Conservation (phyloP, 306 rosid species). For the Fragaria iinumae region DNA sequence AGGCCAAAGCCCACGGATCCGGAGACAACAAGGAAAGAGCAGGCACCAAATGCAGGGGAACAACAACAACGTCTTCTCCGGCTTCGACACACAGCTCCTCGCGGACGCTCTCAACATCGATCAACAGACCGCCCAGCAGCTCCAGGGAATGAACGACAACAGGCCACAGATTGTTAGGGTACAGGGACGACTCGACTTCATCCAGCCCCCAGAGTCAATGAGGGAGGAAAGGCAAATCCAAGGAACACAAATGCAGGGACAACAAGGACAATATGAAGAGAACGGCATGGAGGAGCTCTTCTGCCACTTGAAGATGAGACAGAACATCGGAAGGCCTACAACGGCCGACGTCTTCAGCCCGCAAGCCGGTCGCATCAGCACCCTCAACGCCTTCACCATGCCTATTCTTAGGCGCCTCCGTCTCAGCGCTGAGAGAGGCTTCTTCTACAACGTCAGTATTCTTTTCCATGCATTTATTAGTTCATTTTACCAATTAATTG, state of each 20-base stretch:
- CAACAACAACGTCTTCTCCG: conserved; percentile 38
- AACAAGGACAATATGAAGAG: not conserved
- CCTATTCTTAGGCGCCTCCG: conserved; percentile 25
- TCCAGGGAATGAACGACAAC: conserved; percentile 30
- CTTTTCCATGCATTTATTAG: not conserved
- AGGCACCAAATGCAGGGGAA: not conserved
- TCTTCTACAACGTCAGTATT: conserved; percentile 27
- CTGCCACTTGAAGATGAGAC: conserved; percentile 21
- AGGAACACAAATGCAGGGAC: not conserved
- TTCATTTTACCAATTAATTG: not conserved
- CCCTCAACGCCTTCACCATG: conserved; percentile 26
- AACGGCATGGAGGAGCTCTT: conserved; percentile 32
- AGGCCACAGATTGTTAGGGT: conserved; percentile 47
- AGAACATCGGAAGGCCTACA: conserved; percentile 24
- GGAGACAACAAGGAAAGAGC: not conserved
- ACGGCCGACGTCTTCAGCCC: conserved; percentile 29
- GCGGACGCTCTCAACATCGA: conserved; percentile 40
- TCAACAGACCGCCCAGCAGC: conserved; percentile 26
- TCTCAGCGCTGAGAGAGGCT: conserved; percentile 36
- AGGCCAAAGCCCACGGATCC: not conserved
- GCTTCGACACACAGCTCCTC: conserved; percentile 31
- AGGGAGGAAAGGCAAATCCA: conserved; percentile 3
- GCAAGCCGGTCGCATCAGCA: conserved; percentile 34
- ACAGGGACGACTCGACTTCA: conserved; percentile 23
- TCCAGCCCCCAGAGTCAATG: conserved; percentile 34